Conservation (phyloP, 139 green algal genomes). For the Gonium pectorale region DNA sequence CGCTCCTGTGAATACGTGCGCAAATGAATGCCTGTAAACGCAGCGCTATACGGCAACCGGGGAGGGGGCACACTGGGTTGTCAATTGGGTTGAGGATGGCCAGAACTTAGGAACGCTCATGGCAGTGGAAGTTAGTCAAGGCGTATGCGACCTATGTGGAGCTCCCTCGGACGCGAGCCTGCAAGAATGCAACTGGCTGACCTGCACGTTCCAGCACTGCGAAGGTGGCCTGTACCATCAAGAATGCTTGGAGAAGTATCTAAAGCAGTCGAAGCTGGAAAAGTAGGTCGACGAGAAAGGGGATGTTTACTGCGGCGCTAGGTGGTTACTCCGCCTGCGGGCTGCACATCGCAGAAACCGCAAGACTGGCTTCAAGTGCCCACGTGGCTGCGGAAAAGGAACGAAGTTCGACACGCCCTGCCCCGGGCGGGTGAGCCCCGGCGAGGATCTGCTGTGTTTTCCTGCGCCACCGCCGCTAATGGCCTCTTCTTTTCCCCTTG, state of each 20-base stretch:
- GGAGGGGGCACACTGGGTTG: too few species aligned
- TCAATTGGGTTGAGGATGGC: too few species aligned
- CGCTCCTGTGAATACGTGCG: too few species aligned
- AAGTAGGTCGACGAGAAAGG: constrained; percentile 55
- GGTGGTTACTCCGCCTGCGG: too few species aligned
- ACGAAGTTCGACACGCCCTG: constrained; percentile 72
- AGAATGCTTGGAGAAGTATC: constrained; percentile 89
- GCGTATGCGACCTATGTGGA: constrained; percentile 83
- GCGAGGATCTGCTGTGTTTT: neutral
- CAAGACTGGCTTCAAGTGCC: constrained; percentile 94
- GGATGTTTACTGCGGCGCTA: too few species aligned
- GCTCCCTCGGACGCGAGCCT: constrained; percentile 69
- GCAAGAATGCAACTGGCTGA: constrained; percentile 82
- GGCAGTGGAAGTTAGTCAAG: constrained; percentile 41
- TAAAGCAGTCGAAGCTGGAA: constrained; percentile 78
- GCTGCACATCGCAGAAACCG: constrained; percentile 73
- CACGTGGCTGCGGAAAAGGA: constrained; percentile 84
- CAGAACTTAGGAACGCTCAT: too few species aligned
- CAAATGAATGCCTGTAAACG: too few species aligned
- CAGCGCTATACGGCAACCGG: too few species aligned
- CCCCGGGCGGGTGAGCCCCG: constrained; percentile 77
- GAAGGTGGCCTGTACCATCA: constrained; percentile 83
- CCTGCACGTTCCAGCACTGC: constrained; percentile 86
- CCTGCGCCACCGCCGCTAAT: neutral
- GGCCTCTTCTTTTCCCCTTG: neutral